Evolutionary conservation across 2,329 filamentous ascomycete species (phyloP).

Genomic region (Akanthomyces dipterigenus): DNA sequence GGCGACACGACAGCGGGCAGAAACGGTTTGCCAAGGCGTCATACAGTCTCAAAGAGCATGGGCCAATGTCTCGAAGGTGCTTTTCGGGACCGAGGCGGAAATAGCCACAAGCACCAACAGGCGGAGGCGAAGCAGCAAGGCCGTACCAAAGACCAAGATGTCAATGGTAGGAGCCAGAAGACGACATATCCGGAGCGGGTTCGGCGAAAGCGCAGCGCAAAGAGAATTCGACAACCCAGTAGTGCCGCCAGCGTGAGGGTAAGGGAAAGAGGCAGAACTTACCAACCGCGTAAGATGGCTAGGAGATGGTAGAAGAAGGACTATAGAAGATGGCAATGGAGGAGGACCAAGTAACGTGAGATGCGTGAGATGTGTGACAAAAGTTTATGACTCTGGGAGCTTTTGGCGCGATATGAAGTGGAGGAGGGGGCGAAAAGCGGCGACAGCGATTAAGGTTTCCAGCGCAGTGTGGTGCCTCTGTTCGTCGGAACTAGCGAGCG

Average conservation of each 20-base stretch:
- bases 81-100: not conserved
- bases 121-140: not conserved
- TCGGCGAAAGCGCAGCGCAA: conserved; percentile 1
- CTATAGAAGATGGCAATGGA: conserved; percentile 4
- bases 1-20: conserved; percentile 3
- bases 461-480: not conserved
- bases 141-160: not conserved
- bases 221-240: not conserved
- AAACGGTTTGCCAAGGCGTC: conserved; percentile 11
- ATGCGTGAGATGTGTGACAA: conserved; percentile 11
- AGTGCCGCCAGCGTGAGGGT: not conserved
- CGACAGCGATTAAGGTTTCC: conserved; percentile 13
- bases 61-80: conserved; percentile 9
- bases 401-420: conserved; percentile 11
- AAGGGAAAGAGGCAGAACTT: not conserved
- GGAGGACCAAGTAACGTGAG: conserved; percentile 4
- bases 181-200: not conserved
- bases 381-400: conserved; percentile 7
- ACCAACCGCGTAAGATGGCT: not conserved
- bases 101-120: conserved; percentile 6
- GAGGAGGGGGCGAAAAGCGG: conserved; percentile 13
- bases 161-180: not conserved
- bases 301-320: not conserved
- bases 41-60: conserved; percentile 8
- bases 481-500: conserved; percentile 2